A percentile compares a stretch with the other conserved stretches of the same genome.
phyloP scores from a whole-genome alignment of 2,329 filamentous ascomycete species.

The Pseudofabraea citricarpa region DNA sequence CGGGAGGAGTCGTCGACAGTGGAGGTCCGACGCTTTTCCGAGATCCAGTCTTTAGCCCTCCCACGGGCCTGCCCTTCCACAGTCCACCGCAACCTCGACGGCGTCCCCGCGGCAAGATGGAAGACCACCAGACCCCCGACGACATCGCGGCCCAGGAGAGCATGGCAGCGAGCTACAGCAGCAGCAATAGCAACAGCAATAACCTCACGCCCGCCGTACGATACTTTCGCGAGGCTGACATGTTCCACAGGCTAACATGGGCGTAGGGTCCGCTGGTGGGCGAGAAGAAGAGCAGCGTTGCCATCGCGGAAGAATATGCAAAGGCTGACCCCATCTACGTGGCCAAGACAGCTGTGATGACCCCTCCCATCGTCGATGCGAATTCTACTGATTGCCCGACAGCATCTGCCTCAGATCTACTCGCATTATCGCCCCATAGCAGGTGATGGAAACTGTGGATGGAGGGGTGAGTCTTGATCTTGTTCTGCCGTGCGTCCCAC shows the following conservation, averaged over 20 bases:
- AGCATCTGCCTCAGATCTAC: slow-evolving; percentile 80
- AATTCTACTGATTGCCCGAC: slow-evolving; percentile 9
- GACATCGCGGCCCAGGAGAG: slow-evolving; percentile 49
- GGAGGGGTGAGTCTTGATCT: slow-evolving; percentile 72
- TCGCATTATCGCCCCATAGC: slow-evolving; percentile 82
- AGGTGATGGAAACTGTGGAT: slow-evolving; percentile 95
- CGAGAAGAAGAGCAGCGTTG: slow-evolving; percentile 68
- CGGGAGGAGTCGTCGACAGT: slow-evolving; percentile 6
- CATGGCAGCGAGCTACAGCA: slow-evolving; percentile 54
- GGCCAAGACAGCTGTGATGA: slow-evolving; percentile 77
- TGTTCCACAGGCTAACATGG: too few species aligned
- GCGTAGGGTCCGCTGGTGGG: slow-evolving; percentile 79
- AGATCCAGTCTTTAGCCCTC: slow-evolving; percentile 20
- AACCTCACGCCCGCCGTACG: too few species aligned
- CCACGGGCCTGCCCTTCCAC: slow-evolving; percentile 7
- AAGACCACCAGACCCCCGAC: slow-evolving; percentile 2
- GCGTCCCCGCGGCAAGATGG: slow-evolving; percentile 22
- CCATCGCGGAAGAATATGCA: slow-evolving; percentile 80
- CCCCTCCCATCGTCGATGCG: slow-evolving; percentile 2
- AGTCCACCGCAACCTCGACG: slow-evolving; percentile 5
- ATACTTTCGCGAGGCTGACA: too few species aligned
- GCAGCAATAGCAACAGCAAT: too few species aligned
- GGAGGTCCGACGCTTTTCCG: slow-evolving; percentile 17
- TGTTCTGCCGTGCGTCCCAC: slow-evolving; percentile 6
- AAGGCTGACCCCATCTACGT: slow-evolving; percentile 81